A percentile compares a stretch with the other conserved stretches of the same genome.
These are phyloP conservation scores for Leucaena leucocephala DNA, from an alignment of 306 rosid genomes.

Conservation along the genomic window DNA sequence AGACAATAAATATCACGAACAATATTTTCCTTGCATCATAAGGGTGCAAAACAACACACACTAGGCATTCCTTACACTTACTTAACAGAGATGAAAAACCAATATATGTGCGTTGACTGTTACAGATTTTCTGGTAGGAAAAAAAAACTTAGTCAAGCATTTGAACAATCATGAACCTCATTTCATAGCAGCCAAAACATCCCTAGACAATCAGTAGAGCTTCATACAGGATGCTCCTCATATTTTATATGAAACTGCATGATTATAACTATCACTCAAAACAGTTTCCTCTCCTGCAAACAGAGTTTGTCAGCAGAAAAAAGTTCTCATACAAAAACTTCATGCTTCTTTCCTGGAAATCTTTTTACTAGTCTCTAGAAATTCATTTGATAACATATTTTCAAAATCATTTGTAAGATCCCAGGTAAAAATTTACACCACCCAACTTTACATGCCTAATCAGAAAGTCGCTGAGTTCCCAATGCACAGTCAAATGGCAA, in stretches of 20 bases:
- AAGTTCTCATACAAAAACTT: not conserved
- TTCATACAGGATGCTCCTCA: not conserved
- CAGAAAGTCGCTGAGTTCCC: not conserved
- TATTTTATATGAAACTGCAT: constrained; percentile 4
- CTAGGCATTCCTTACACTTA: constrained; percentile 15
- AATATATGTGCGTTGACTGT: not conserved
- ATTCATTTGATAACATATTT: constrained; percentile 6
- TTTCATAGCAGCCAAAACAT: not conserved
- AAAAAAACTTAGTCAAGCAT: constrained; percentile 5
- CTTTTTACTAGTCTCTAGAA: constrained; percentile 25
- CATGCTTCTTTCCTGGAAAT: constrained; percentile 17
- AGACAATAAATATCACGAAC: constrained; percentile 20
- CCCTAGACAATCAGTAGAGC: constrained; percentile 23
- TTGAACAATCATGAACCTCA: not conserved
- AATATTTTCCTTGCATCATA: not conserved
- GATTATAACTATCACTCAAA: not conserved
- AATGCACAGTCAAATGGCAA: not conserved
- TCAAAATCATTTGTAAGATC: constrained; percentile 6
- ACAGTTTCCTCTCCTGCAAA: not conserved
- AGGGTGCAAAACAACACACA: not conserved
- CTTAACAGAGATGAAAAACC: not conserved
- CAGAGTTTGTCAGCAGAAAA: not conserved
- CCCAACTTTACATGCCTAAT: not conserved
- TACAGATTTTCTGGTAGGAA: constrained; percentile 18
- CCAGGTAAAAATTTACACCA: constrained; percentile 5